phyloP scores from a whole-genome alignment of 1,284 basidiomycete species.

The Takashimella koratensis region DNA sequence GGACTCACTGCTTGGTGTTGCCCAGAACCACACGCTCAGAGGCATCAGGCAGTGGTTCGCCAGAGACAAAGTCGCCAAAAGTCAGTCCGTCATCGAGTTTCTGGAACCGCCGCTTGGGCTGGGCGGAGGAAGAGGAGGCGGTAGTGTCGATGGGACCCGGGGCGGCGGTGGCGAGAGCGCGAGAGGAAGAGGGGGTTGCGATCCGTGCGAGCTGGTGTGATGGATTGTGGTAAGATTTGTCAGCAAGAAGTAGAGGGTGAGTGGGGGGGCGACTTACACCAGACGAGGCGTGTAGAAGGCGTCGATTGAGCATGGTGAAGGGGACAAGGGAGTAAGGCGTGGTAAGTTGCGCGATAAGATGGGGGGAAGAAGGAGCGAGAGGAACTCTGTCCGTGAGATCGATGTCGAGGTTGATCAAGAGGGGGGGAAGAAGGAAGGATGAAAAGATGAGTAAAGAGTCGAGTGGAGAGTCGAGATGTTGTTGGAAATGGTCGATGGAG shows the following conservation, averaged over 20 bases:
- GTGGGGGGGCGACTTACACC: neutral
- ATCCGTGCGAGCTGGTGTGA: neutral
- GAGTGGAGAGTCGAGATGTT: neutral
- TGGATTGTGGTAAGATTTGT: neutral
- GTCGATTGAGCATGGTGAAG: neutral
- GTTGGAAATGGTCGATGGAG: no score
- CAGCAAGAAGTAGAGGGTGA: neutral
- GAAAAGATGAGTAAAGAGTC: neutral
- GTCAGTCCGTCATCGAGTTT: conserved; percentile 68
- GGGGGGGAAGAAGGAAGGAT: no score
- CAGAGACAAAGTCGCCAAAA: conserved; percentile 80
- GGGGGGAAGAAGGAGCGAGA: no score
- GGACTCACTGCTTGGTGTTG: conserved; percentile 65
- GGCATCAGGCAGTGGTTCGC: conserved; percentile 49
- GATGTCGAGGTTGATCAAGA: no score
- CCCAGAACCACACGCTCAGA: conserved; percentile 68
- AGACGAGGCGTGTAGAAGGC: neutral
- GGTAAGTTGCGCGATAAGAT: no score
- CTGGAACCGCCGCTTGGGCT: conserved; percentile 24
- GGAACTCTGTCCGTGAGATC: no score
- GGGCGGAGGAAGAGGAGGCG: neutral
- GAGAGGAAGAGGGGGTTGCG: neutral
- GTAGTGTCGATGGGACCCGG: neutral
- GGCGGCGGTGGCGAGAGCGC: neutral
- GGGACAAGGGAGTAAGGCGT: neutral